Evolutionary conservation across 352 stramenopile genomes (phyloP).

Genomic region (Globisporangium splendens): DNA sequence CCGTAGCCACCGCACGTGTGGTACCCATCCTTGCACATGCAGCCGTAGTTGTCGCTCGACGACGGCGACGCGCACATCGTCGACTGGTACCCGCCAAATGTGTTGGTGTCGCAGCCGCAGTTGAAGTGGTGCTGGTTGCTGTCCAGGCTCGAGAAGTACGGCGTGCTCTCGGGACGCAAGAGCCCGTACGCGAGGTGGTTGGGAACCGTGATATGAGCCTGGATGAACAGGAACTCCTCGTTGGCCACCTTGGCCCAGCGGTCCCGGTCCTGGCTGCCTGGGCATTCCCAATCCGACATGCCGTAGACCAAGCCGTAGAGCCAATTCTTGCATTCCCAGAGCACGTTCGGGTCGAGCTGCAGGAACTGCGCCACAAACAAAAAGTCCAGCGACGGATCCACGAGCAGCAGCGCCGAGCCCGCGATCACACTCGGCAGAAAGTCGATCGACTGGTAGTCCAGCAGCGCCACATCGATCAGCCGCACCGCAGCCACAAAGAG

Average conservation of each 20-base stretch:
- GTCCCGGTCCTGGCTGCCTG: conserved; percentile 46
- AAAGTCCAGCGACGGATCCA: conserved; percentile 63
- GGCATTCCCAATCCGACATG: conserved; percentile 45
- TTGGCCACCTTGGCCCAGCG: conserved; percentile 66
- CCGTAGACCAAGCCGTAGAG: conserved; percentile 55
- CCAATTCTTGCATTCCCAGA: conserved; percentile 84
- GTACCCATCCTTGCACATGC: conserved; percentile 56
- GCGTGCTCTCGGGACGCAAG: conserved; percentile 40
- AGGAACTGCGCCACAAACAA: conserved; percentile 82
- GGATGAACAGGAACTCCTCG: conserved; percentile 71
- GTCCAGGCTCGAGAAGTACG: conserved; percentile 31
- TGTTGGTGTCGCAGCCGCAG: conserved; percentile 20
- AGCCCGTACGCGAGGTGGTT: conserved; percentile 59
- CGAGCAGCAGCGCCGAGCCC: conserved; percentile 63
- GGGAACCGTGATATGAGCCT: conserved; percentile 58
- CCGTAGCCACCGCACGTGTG: conserved; percentile 38
- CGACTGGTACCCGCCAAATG: conserved; percentile 38
- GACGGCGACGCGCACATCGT: conserved; percentile 38
- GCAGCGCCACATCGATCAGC: conserved; percentile 68
- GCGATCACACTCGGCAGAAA: conserved; percentile 77
- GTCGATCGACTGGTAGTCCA: conserved; percentile 75
- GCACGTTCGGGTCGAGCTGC: conserved; percentile 67
- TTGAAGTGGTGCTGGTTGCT: conserved; percentile 16
- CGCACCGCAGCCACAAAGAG: conserved; percentile 66
- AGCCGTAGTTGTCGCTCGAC: conserved; percentile 67